Evolutionary conservation across 2,329 filamentous ascomycete species (phyloP).

Genomic region (Paraphaeosphaeria minitans): DNA sequence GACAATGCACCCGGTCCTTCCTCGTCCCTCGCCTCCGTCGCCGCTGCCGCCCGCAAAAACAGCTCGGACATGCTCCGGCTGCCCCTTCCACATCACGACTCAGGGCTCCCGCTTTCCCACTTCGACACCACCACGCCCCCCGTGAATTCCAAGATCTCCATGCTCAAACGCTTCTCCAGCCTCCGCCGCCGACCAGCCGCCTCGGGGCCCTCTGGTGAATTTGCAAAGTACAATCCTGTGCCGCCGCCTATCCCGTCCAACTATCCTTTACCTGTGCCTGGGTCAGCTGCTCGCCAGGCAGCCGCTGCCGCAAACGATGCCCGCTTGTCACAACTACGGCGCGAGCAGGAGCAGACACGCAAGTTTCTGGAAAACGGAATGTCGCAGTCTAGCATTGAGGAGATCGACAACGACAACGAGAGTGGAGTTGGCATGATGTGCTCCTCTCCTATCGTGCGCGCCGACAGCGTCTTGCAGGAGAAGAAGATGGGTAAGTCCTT

Average conservation of each 20-base stretch:
- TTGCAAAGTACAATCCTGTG: constrained; percentile 29
- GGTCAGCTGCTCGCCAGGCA: constrained; percentile 41
- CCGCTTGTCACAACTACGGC: constrained; percentile 32
- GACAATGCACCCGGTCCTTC: constrained; percentile 31
- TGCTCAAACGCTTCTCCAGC: constrained; percentile 37
- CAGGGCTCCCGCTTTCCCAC: constrained; percentile 26
- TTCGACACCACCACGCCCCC: constrained; percentile 6
- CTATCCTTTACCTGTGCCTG: constrained; percentile 28
- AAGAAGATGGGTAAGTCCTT: constrained; percentile 42
- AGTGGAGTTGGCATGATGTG: constrained; percentile 47
- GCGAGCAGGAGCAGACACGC: constrained; percentile 41
- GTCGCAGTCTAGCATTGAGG: constrained; percentile 22
- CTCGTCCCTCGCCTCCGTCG: constrained; percentile 19
- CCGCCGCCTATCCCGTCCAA: constrained; percentile 28
- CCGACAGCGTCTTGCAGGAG: constrained; percentile 37
- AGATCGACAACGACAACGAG: constrained; percentile 45
- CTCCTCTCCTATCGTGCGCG: constrained; percentile 38
- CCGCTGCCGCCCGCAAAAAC: constrained; percentile 22
- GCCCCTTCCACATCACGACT: constrained; percentile 42
- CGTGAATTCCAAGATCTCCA: constrained; percentile 28
- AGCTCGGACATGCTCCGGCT: constrained; percentile 29
- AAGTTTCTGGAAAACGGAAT: constrained; percentile 36
- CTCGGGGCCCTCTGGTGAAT: constrained; percentile 35
- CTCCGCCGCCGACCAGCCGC: constrained; percentile 39
- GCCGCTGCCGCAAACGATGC: constrained; percentile 45